Conservation (phyloP, 331 rosid species). For the Quercus tomentella region DNA sequence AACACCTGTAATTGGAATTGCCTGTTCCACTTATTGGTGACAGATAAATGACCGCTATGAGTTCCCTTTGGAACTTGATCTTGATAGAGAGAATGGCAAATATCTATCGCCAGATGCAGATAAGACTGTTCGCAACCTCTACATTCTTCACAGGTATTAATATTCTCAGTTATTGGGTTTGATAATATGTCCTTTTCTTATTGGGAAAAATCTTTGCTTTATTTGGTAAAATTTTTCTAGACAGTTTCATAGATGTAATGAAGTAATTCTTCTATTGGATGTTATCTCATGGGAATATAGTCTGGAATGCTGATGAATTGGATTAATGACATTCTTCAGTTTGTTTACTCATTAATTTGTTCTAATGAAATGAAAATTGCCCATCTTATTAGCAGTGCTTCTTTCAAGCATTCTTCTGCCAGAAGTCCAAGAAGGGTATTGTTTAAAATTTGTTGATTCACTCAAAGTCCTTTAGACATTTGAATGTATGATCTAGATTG, state of each 20-base stretch:
- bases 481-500: neutral
- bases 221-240: neutral
- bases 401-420: neutral
- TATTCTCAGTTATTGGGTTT: neutral
- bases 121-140: slow-evolving; percentile 77
- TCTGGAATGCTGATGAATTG: neutral
- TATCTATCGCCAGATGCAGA: slow-evolving; percentile 89
- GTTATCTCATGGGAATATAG: neutral
- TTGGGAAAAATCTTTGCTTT: neutral
- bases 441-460: neutral
- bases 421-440: neutral
- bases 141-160: slow-evolving; percentile 73
- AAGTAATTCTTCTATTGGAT: neutral
- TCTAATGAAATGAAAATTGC: neutral
- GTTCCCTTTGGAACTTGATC: slow-evolving; percentile 87
- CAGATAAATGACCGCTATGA: slow-evolving; percentile 92
- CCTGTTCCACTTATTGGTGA: neutral
- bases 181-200: neutral
- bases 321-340: too few relatives aligned
- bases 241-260: neutral
- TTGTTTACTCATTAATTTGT: too few relatives aligned
- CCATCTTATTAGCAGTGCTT: neutral
- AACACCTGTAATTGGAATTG: neutral
- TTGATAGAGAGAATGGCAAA: slow-evolving; percentile 77
- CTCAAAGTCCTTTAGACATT: neutral